Percentiles rank a stretch among this genome's conserved stretches.
Evolutionary conservation across 768 basidiomycete genomes (phyloP).

Genomic region (Leccinum arenicola): DNA sequence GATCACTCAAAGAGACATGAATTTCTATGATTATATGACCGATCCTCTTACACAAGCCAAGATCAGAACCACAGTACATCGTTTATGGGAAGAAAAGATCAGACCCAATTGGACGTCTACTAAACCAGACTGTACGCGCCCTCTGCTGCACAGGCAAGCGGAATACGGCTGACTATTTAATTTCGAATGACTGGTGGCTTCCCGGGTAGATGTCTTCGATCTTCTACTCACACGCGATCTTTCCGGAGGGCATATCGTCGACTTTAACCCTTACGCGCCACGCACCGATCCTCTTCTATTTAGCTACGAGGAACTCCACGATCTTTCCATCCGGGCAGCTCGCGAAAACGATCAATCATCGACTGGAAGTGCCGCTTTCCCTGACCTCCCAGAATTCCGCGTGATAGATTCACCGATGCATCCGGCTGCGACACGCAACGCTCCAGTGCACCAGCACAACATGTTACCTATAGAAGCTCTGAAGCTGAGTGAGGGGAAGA

Average conservation of each 20-base stretch:
- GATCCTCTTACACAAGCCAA: conserved; percentile 50
- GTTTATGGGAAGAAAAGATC: conserved; percentile 72
- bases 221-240: conserved; percentile 83
- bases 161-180: neutral
- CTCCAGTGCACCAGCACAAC: conserved; percentile 79
- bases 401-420: conserved; percentile 76
- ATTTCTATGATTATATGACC: conserved; percentile 85
- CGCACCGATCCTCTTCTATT: conserved; percentile 89
- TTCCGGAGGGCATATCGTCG: conserved; percentile 73
- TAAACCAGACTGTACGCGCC: conserved; percentile 61
- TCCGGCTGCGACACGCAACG: conserved; percentile 61
- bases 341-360: neutral
- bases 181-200: neutral
- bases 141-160: neutral
- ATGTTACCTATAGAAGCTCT: conserved; percentile 91
- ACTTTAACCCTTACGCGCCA: conserved; percentile 86
- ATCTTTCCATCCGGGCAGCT: conserved; percentile 27
- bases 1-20: conserved; percentile 84
- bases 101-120: conserved; percentile 51
- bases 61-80: conserved; percentile 49
- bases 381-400: conserved; percentile 43
- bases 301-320: conserved; percentile 70
- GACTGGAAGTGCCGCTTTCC: neutral
- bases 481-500: conserved; percentile 69
- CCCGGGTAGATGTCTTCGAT: conserved; percentile 70